A percentile compares a stretch with the other conserved stretches of the same genome.
phyloP scores from a whole-genome alignment of 768 basidiomycete genomes.

The Pholiota molesta region DNA sequence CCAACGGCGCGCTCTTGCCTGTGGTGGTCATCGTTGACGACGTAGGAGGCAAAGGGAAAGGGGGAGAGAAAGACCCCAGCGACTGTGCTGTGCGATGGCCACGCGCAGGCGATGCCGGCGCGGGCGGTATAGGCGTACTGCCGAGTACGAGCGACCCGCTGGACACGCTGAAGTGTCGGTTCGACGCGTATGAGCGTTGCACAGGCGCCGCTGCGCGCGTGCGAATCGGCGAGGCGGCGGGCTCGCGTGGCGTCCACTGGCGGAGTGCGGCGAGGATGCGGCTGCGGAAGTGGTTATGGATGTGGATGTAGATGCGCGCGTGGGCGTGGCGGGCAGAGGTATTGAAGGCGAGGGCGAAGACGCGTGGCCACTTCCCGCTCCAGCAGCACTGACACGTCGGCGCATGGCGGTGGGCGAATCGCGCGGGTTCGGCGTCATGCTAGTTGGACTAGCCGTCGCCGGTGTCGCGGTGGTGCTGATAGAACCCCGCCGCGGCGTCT shows the following conservation, averaged over 20 bases:
- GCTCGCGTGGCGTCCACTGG: neutral
- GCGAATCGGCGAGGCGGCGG: constrained; percentile 25
- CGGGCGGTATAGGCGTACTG: neutral
- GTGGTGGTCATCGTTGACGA: constrained; percentile 5
- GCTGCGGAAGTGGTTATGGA: neutral
- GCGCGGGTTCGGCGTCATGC: neutral
- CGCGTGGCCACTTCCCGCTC: constrained; percentile 28
- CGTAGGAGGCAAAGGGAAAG: neutral
- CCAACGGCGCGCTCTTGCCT: neutral
- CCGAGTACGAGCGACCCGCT: constrained; percentile 48
- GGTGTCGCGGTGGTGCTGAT: neutral
- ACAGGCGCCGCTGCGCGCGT: constrained; percentile 49
- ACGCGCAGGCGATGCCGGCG: neutral
- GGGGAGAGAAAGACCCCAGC: neutral
- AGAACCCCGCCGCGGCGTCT: neutral
- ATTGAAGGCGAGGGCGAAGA: constrained; percentile 38
- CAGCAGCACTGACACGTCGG: constrained; percentile 20
- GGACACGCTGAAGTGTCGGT: constrained; percentile 62
- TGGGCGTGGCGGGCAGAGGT: neutral
- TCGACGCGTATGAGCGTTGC: constrained; percentile 53
- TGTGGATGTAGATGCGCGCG: neutral
- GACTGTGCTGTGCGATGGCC: neutral
- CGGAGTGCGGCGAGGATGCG: neutral
- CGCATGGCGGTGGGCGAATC: neutral
- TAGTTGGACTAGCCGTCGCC: neutral